Base-by-base conservation (phyloP, 306 rosid genomes). In the Medicago lupulina region DNA sequence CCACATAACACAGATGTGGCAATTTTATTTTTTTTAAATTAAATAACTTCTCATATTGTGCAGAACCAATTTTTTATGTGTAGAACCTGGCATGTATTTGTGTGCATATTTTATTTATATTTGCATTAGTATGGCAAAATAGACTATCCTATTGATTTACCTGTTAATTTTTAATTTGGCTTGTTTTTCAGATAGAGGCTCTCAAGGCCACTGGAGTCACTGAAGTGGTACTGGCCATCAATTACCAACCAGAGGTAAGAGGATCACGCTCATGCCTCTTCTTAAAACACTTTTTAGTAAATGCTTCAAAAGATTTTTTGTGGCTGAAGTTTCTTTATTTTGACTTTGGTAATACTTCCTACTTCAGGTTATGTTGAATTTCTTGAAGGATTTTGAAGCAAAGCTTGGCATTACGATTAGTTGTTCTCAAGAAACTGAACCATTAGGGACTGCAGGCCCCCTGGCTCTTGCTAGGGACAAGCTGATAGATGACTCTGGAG, bases 401-500 rank as follows among this genome's bases (percentile, higher is more conserved):
- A 96, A 96, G 77, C 91, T 96, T 6, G 97, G 86, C 36, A 92
- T 96, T 83, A 96, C 88, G 91, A 96, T 96, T 85, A 92, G 98
- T 8, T 96, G 99, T 83, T 96, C 99, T 6, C 99, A 92, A 83
- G 99, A 96, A 91, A 96, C 99, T 5, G 99, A 96, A 67, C 99
- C 99, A 65, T 84, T 96, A 5, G 99, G 99, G 65, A 96, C 99
- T 67, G 99, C 98, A 40, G 98, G 99, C 51, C 98, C 99, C 69
- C 86, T 96, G 77, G 99, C 99, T 65, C 99, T 96, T 83, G 99
- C 99, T 23, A 89, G 99, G 84, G 98, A 90, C 83, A 92, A 96
- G 85, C 93, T 96, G 77, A 65, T 88, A 39, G 98, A 96, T 63
- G 77, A 75, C 15, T 89, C 96, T 44, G 96, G 98, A 6, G 92